Base-by-base conservation (phyloP, 2,329 filamentous ascomycete species). In the Paradendryphiella salina region DNA sequence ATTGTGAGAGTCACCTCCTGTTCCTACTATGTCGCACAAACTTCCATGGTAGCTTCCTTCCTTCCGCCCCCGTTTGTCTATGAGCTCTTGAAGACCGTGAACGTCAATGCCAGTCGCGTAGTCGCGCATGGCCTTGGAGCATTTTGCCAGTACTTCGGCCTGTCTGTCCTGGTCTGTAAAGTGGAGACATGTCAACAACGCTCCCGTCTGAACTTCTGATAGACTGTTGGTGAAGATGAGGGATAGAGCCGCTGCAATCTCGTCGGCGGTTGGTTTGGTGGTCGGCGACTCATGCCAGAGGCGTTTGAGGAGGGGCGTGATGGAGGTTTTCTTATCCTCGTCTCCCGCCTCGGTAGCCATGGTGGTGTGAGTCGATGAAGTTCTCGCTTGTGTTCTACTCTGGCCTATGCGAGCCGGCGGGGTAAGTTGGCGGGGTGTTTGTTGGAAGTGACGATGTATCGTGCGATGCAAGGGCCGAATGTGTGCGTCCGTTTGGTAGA, bases 1-100 rank as follows among this genome's bases (percentile, higher is more conserved):
- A 74, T 96, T 90, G 80, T 97, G 92, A 15, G 88, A 87, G 77
- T 99, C 94, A 68, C 94, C 94, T 60, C 94, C 94, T 6, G 94
- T 99, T 62, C 94, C 94, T 51, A 99, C 94, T 71, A 99, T 97
- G 73, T 99, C 94, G 72, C 92, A 86, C 70, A 99, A 76, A 4
- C 93, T 93, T 56, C 94, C 94, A 9, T 78, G 70, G 72, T 99
- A 99, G 7, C 75, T 76, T 6, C 92, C 92, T 66, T 90, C 86
- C 46, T 81, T 81, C 63, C 80, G 81, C 10, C 81, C 82, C 47
- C 83, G 81, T 48, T 76, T 74, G 53, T 81, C 77, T 31, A 96
- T 79, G 17, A 88, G 80, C 20, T 80, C 74, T 14, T 76, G 77
- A 51, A 96, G 79, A 34, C 79, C 77, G 5, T 80, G 66, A 31